A percentile compares a stretch with the other conserved stretches of the same genome.
phyloP scores from a whole-genome alignment of 225 moss, liverwort and hornwort genomes.

The Bryoerythrophyllum caledonicum region DNA sequence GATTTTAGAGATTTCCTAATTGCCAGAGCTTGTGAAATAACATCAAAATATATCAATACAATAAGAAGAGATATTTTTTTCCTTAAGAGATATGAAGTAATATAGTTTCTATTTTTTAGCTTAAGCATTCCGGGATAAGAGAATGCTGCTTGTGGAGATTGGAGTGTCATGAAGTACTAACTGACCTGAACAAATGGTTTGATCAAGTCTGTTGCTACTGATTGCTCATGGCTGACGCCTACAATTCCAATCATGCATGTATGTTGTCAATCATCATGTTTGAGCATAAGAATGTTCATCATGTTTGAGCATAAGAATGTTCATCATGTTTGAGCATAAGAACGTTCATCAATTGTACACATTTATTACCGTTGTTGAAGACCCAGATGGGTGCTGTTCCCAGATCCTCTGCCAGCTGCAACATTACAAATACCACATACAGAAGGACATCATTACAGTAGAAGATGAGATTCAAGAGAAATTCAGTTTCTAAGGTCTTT shows the following conservation, averaged over 20 bases:
- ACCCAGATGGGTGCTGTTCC: constrained; percentile 67
- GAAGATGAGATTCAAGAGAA: background rate
- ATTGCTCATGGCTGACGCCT: constrained; percentile 40
- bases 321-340: background rate
- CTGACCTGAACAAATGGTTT: constrained; percentile 32
- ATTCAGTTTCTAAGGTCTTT: no score
- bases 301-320: no score
- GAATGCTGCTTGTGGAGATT: background rate
- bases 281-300: background rate
- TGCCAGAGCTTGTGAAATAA: no score
- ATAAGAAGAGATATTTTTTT: no score
- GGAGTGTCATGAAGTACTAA: background rate
- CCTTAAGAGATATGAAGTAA: no score
- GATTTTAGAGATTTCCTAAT: no score
- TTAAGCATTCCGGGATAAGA: background rate
- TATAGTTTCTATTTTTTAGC: no score
- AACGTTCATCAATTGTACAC: background rate
- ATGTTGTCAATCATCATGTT: background rate
- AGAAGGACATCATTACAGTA: background rate
- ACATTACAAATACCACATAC: background rate
- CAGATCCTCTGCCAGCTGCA: constrained; percentile 80
- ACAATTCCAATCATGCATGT: background rate
- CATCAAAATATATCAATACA: no score
- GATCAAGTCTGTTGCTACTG: constrained; percentile 28
- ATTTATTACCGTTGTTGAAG: constrained; percentile 62